These are phyloP conservation scores for Macaranga tanarius DNA, from an alignment of 441 rosid species.

Conservation along the genomic window DNA sequence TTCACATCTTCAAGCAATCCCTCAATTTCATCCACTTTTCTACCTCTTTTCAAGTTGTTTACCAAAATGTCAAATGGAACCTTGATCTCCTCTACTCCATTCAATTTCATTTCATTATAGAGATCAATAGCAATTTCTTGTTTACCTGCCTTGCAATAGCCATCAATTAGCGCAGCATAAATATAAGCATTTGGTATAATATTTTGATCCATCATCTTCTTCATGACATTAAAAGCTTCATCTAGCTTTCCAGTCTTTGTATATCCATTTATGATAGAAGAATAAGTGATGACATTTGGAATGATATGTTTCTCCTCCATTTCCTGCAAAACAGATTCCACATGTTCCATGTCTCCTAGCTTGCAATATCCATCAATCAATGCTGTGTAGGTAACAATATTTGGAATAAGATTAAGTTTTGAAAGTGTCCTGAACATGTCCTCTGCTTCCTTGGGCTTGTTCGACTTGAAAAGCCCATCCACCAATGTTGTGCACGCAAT, in stretches of 20 bases:
- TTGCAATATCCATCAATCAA: conserved; percentile 76
- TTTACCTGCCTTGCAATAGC: conserved; percentile 65
- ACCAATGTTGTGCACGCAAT: conserved; percentile 71
- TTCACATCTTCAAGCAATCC: conserved; percentile 48
- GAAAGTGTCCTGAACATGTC: conserved; percentile 46
- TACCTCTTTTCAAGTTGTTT: conserved; percentile 64
- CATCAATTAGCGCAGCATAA: conserved; percentile 71
- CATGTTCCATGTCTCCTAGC: conserved; percentile 59
- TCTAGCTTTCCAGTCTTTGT: conserved; percentile 73
- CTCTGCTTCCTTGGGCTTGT: conserved; percentile 62
- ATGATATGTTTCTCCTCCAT: conserved; percentile 53
- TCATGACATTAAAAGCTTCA: conserved; percentile 54
- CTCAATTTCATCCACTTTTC: conserved; percentile 57
- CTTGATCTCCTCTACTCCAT: conserved; percentile 59
- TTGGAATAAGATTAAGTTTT: conserved; percentile 56
- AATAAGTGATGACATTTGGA: conserved; percentile 65
- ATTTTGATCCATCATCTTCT: conserved; percentile 50
- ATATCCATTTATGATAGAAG: conserved; percentile 69
- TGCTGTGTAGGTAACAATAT: conserved; percentile 56
- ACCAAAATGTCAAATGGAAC: conserved; percentile 62
- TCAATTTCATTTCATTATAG: conserved; percentile 59
- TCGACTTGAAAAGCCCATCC: conserved; percentile 78
- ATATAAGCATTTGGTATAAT: conserved; percentile 56
- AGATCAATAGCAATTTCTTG: conserved; percentile 54
- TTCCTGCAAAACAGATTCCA: conserved; percentile 49